A percentile compares a stretch with the other conserved stretches of the same genome.
These are phyloP conservation scores for Pythium insidiosum DNA, from an alignment of 352 stramenopile species.

Conservation along the genomic window DNA sequence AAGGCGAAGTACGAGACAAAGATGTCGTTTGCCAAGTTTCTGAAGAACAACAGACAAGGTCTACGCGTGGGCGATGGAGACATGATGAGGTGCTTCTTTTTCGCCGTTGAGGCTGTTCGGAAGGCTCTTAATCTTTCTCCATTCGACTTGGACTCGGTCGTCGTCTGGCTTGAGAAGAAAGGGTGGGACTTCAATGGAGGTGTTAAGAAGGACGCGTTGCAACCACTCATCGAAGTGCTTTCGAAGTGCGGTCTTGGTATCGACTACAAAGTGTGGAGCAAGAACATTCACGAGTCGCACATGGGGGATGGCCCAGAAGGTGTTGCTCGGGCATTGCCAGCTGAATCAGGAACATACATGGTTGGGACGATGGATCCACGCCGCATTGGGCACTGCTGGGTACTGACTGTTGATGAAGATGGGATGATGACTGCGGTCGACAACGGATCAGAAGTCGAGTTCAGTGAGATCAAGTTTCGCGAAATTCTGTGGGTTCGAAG, in stretches of 20 bases:
- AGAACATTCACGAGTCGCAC: conserved; percentile 3
- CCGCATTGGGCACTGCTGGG: not conserved
- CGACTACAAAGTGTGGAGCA: not conserved
- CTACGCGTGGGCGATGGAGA: conserved; percentile 1
- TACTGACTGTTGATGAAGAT: conserved; percentile 1
- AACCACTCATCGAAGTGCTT: not conserved
- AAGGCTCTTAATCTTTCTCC: not conserved
- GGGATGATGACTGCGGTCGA: conserved; percentile 2
- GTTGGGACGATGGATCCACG: conserved; percentile 2
- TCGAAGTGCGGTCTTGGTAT: not conserved
- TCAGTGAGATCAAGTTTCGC: not conserved
- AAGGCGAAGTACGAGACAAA: not conserved
- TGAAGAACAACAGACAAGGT: not conserved
- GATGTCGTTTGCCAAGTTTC: too few relatives aligned
- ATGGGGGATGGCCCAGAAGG: too few relatives aligned
- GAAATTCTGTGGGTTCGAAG: not conserved
- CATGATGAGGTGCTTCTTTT: conserved; percentile 4
- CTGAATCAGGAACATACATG: too few relatives aligned
- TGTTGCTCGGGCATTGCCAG: too few relatives aligned
- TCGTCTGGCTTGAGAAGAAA: too few relatives aligned
- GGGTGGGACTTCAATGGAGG: not conserved
- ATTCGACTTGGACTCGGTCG: not conserved
- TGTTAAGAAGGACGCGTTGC: not conserved
- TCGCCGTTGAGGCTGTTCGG: conserved; percentile 1
- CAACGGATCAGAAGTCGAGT: not conserved